phyloP scores from a whole-genome alignment of 192 early-diverging fungal species.

The Coemansia sp. region DNA sequence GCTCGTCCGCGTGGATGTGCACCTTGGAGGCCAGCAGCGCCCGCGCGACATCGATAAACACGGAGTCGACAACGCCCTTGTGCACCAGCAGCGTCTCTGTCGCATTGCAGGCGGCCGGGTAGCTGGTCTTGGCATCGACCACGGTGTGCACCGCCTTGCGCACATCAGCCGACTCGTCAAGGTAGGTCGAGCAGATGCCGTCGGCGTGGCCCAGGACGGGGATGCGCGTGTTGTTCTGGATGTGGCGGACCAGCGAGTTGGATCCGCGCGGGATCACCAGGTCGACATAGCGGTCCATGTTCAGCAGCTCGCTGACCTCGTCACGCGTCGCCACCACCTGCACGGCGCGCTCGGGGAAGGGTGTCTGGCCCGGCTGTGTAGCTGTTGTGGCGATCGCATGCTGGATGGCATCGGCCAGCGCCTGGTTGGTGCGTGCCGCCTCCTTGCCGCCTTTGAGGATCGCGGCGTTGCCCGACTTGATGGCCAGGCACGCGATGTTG shows the following conservation, averaged over 20 bases:
- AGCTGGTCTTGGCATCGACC: slow-evolving; percentile 91
- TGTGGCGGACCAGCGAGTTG: slow-evolving; percentile 84
- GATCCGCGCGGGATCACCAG: slow-evolving; percentile 94
- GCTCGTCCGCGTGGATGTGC: slow-evolving; percentile 57
- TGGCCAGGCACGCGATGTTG: slow-evolving; percentile 89
- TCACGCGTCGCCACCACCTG: slow-evolving; percentile 88
- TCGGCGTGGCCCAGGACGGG: slow-evolving; percentile 99
- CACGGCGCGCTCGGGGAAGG: slow-evolving; percentile 68
- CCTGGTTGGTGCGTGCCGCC: slow-evolving; percentile 74
- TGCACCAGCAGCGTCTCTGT: slow-evolving; percentile 93
- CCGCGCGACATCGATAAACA: slow-evolving; percentile 54
- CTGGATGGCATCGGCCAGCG: slow-evolving; percentile 71
- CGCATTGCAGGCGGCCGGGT: slow-evolving; percentile 95
- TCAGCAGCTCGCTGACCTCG: slow-evolving; percentile 80
- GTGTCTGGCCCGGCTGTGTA: slow-evolving; percentile 19
- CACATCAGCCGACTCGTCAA: slow-evolving; percentile 81
- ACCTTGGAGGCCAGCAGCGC: slow-evolving; percentile 62
- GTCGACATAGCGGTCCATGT: slow-evolving; percentile 90
- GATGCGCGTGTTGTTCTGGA: slow-evolving; percentile 93
- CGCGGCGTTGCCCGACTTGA: slow-evolving; percentile 97
- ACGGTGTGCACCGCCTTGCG: slow-evolving; percentile 72
- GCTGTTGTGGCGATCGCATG: slow-evolving; percentile 65
- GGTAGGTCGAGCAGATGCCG: slow-evolving; percentile 89
- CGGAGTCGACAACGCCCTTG: slow-evolving; percentile 33
- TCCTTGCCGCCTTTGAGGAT: slow-evolving; percentile 98